Percentiles rank a stretch among this genome's conserved stretches.
phyloP scores from a whole-genome alignment of 2,329 filamentous ascomycete species.

The Albophoma yamanashiensis region DNA sequence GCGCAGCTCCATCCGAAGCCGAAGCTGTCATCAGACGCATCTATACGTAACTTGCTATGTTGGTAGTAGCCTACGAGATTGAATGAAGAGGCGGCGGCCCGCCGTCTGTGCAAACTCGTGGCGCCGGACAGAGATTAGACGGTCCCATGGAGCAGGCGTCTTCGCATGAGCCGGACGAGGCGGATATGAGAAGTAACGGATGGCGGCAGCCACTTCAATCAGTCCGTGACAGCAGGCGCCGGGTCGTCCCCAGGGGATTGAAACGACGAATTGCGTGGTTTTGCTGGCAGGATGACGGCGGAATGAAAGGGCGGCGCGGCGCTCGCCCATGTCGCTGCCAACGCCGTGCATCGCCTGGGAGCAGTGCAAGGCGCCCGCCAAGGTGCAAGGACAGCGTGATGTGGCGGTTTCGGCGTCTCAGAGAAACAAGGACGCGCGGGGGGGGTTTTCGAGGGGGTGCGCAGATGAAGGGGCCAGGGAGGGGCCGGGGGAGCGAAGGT shows the following conservation, averaged over 20 bases:
- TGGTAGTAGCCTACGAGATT: not conserved
- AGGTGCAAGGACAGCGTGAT: not conserved
- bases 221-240: not conserved
- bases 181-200: not conserved
- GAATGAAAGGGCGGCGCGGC: not conserved
- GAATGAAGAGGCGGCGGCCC: not conserved
- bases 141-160: not conserved
- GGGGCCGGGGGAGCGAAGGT: not conserved
- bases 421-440: not conserved
- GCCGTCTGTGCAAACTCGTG: not conserved
- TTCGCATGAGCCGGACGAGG: not conserved
- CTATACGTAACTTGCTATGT: not conserved
- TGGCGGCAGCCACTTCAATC: not conserved
- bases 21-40: not conserved
- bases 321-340: not conserved
- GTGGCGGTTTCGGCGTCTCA: not conserved
- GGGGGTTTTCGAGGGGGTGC: not conserved
- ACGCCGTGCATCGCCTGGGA: not conserved
- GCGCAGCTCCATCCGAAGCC: not conserved
- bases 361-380: not conserved
- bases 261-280: not conserved
- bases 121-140: not conserved
- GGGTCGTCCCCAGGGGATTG: not conserved
- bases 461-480: not conserved
- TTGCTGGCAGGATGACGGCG: not conserved